Conservation (phyloP, 768 basidiomycete genomes). For the Chlorophyllum brunneum region DNA sequence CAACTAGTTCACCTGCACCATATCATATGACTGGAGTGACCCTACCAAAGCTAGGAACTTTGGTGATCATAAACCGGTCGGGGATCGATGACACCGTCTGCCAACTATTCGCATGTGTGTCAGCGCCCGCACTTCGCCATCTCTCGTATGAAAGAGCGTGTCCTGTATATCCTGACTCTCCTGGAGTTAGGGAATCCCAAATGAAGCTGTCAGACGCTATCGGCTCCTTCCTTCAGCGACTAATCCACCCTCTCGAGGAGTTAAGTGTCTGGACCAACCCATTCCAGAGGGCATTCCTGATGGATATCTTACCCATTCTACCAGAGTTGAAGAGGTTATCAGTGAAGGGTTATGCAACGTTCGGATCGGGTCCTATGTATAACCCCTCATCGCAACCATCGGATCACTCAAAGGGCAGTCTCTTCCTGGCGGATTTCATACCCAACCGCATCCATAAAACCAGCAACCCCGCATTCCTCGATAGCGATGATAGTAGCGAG, state of each 20-base stretch:
- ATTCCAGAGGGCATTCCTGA: neutral
- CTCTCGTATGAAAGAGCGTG: slow-evolving; percentile 1
- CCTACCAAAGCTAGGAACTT: neutral
- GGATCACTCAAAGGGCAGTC: neutral
- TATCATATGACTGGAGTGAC: neutral
- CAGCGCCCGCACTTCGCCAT: neutral
- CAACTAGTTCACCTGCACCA: neutral
- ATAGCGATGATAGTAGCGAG: neutral
- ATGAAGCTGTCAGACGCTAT: neutral
- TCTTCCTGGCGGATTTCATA: neutral
- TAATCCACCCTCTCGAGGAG: neutral
- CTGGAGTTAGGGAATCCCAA: neutral
- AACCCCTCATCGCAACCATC: neutral
- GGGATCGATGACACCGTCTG: neutral
- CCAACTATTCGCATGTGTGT: neutral
- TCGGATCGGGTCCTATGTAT: neutral
- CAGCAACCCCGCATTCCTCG: neutral
- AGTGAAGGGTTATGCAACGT: neutral
- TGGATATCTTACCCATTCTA: neutral
- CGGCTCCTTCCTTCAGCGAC: neutral
- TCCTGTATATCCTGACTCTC: neutral
- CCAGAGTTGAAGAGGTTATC: slow-evolving; percentile 7
- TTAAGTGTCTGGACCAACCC: neutral
- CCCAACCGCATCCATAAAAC: neutral
- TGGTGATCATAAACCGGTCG: neutral